These are phyloP conservation scores for Liriodendron chinense DNA, from an alignment of 164 flowering plant species.

Conservation along the genomic window DNA sequence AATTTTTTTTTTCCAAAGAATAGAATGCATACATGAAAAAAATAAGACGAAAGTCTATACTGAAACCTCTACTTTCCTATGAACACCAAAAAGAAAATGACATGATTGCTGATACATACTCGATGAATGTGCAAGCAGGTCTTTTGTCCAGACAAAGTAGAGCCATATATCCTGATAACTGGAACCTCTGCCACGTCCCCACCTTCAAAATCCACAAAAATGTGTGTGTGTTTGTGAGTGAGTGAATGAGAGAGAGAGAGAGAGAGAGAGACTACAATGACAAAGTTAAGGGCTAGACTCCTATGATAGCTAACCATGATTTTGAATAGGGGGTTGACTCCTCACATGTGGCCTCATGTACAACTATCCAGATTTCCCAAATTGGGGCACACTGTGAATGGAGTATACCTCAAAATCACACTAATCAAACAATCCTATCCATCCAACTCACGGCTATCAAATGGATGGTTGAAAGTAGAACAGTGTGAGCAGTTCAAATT, in stretches of 20 bases:
- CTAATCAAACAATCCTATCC: not conserved
- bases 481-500: too few relatives aligned
- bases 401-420: not conserved
- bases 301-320: not conserved
- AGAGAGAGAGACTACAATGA: too few relatives aligned
- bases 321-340: not conserved
- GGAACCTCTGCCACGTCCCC: conserved; percentile 78
- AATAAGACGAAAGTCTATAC: too few relatives aligned
- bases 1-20: too few relatives aligned
- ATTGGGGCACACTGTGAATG: not conserved
- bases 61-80: too few relatives aligned
- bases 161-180: conserved; percentile 72
- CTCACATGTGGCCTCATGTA: not conserved
- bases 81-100: not conserved
- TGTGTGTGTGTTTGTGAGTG: not conserved
- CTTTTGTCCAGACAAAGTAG: conserved; percentile 83
- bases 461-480: not conserved
- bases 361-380: not conserved
- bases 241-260: not conserved
- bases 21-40: too few relatives aligned
- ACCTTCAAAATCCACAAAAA: conserved; percentile 35
- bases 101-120: conserved; percentile 30
- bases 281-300: not conserved
- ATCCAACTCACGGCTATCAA: not conserved
- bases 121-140: conserved; percentile 79